These are phyloP conservation scores for Lolium perenne DNA, from an alignment of 176 grass and related monocot genomes.

Conservation along the genomic window DNA sequence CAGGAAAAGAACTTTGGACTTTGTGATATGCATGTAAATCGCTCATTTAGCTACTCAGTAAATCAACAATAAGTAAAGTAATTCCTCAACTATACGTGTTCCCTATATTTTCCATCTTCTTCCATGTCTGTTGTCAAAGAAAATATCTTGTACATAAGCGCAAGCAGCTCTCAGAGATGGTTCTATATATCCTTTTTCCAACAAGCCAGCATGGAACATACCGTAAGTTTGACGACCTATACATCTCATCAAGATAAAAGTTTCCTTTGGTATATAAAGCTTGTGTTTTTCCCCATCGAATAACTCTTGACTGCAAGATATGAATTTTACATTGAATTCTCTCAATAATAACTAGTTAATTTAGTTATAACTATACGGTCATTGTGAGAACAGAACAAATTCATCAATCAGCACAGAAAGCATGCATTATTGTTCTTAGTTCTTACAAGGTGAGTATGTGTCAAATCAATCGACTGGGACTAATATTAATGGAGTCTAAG, in stretches of 20 bases:
- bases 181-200: not conserved
- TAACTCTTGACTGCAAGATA: not conserved
- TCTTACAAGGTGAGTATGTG: constrained; percentile 1
- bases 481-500: not conserved
- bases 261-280: not conserved
- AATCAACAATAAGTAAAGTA: not conserved
- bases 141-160: not conserved
- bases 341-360: too few relatives aligned
- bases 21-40: too few relatives aligned
- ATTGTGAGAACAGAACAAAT: constrained; percentile 5
- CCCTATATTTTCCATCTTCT: too few relatives aligned
- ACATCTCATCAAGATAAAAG: not conserved
- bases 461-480: not conserved
- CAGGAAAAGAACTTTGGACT: not conserved
- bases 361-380: not conserved
- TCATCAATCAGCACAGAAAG: constrained; percentile 26
- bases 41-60: not conserved
- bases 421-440: not conserved
- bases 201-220: not conserved
- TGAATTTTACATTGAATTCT: too few relatives aligned
- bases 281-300: not conserved
- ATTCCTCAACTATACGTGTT: not conserved
- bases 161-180: not conserved
- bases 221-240: not conserved
- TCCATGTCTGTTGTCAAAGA: too few relatives aligned